Conservation (phyloP, 108 stramenopile species). For the Nitzschia sp. region DNA sequence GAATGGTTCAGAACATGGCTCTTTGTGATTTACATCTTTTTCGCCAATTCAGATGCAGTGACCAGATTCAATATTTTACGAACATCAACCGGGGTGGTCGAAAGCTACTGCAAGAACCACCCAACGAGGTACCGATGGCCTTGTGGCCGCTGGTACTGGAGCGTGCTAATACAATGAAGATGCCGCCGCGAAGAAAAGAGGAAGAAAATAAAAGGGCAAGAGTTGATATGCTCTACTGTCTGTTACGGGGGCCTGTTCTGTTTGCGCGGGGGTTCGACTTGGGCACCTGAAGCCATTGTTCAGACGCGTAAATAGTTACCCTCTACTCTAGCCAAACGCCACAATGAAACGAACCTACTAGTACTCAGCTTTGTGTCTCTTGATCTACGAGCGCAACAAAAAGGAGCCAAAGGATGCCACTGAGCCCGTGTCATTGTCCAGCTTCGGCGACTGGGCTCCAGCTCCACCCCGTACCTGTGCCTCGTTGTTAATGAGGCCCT, state of each 20-base stretch:
- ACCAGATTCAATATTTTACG: constrained; percentile 12
- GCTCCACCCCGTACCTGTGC: constrained; percentile 37
- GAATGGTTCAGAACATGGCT: constrained; percentile 4
- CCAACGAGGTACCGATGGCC: neutral
- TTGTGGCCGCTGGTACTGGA: constrained; percentile 24
- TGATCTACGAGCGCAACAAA: too few relatives aligned
- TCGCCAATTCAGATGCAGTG: neutral
- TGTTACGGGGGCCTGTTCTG: constrained; percentile 5
- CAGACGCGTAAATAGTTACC: neutral
- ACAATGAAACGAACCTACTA: too few relatives aligned
- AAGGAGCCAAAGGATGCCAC: constrained; percentile 17
- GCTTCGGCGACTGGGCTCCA: constrained; percentile 1
- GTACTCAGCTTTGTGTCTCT: too few relatives aligned
- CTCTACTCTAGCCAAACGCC: too few relatives aligned
- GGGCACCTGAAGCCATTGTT: neutral
- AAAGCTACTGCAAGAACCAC: neutral
- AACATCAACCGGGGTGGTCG: constrained; percentile 20
- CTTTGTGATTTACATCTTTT: neutral
- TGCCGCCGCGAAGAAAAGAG: constrained; percentile 11
- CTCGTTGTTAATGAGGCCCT: constrained; percentile 69
- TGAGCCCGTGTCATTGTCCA: constrained; percentile 10
- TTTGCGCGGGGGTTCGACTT: constrained; percentile 6
- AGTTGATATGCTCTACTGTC: constrained; percentile 11
- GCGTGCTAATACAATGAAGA: constrained; percentile 9
- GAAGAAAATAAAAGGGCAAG: constrained; percentile 8